Evolutionary conservation across 106 monocot genomes (phyloP).

Genomic region (Apostasia shenzhenica): DNA sequence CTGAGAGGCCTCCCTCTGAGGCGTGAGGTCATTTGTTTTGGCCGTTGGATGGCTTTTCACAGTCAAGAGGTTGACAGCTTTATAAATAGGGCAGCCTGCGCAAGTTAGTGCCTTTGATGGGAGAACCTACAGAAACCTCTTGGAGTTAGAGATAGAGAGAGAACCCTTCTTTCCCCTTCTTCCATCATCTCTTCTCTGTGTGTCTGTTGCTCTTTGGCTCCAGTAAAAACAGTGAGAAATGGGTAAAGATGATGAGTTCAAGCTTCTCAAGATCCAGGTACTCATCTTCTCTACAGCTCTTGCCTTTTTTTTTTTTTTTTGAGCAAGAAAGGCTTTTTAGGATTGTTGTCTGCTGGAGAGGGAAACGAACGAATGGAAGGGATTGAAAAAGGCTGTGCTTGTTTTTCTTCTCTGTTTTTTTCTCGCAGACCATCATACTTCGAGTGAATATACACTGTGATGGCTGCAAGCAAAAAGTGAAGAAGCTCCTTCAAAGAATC

Average conservation of each 20-base stretch:
- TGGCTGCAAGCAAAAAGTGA: conserved; percentile 37
- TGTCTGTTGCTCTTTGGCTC: neutral
- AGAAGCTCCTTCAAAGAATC: conserved; percentile 30
- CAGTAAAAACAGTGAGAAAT: conserved; percentile 5
- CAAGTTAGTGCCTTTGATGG: neutral
- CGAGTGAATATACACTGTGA: conserved; percentile 38
- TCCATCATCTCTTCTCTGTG: neutral
- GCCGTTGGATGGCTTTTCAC: conserved; percentile 6
- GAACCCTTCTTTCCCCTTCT: neutral
- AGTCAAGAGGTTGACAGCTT: neutral
- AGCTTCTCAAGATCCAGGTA: conserved; percentile 33
- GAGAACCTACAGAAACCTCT: neutral
- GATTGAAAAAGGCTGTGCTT: neutral
- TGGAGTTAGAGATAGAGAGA: neutral
- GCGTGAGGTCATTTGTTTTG: no score
- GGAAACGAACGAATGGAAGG: neutral
- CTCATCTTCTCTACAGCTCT: neutral
- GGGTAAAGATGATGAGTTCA: conserved; percentile 26
- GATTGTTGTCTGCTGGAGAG: neutral
- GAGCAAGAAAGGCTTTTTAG: neutral
- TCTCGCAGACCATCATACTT: conserved; percentile 20
- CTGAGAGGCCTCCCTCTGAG: neutral
- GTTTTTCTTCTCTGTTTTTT: neutral
- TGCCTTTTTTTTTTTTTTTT: neutral
- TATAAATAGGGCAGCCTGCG: neutral